A percentile compares a stretch with the other conserved stretches of the same genome.
phyloP scores from a whole-genome alignment of 768 basidiomycete species.

The Daedalea quercina region DNA sequence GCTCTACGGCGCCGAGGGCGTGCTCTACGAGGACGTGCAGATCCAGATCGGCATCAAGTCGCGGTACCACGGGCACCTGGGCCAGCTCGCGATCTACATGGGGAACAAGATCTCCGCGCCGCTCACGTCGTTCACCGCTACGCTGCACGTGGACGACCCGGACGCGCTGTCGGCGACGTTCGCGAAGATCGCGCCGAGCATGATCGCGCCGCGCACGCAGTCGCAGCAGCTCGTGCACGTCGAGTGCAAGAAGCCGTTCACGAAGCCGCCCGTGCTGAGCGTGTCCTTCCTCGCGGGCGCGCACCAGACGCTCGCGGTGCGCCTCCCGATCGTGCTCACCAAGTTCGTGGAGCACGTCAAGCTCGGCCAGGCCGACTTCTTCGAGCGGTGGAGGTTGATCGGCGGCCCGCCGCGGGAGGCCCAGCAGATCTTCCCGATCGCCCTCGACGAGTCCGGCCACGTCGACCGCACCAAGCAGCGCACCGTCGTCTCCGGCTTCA shows the following conservation, averaged over 20 bases:
- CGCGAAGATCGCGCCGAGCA: constrained; percentile 84
- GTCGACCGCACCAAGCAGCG: constrained; percentile 70
- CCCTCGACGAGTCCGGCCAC: constrained; percentile 57
- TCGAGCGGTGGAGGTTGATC: constrained; percentile 97
- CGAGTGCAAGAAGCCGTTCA: constrained; percentile 89
- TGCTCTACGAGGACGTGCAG: constrained; percentile 93
- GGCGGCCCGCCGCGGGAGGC: constrained; percentile 93
- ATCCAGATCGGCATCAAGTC: constrained; percentile 96
- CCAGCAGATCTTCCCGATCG: constrained; percentile 80
- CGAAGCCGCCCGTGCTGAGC: constrained; percentile 66
- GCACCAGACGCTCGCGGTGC: constrained; percentile 77
- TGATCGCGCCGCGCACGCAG: constrained; percentile 77
- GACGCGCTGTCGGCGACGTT: constrained; percentile 78
- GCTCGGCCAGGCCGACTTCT: constrained; percentile 80
- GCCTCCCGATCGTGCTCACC: constrained; percentile 79
- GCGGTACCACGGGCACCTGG: constrained; percentile 90
- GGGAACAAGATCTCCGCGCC: constrained; percentile 91
- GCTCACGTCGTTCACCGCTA: constrained; percentile 87
- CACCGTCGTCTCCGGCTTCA: constrained; percentile 72
- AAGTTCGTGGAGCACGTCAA: constrained; percentile 95
- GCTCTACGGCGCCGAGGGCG: constrained; percentile 72
- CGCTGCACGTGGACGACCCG: constrained; percentile 64
- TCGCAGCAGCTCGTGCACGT: constrained; percentile 90
- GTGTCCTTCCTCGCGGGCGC: constrained; percentile 92
- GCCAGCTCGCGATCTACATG: constrained; percentile 89